These are phyloP conservation scores for Rubia yunnanensis DNA, from an alignment of 257 asterid species.

Conservation along the genomic window DNA sequence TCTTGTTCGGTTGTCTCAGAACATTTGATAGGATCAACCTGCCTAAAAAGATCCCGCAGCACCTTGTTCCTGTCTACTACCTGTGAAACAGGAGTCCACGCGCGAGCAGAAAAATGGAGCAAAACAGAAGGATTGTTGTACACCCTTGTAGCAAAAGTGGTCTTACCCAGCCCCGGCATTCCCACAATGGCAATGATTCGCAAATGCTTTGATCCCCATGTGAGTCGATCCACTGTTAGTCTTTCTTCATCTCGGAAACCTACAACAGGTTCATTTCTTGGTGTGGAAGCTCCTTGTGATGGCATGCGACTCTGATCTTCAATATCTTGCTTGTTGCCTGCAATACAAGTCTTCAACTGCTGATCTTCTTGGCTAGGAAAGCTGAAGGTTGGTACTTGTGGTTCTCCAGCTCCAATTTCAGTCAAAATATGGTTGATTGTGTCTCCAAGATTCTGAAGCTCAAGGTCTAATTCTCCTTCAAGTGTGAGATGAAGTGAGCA, in stretches of 20 bases:
- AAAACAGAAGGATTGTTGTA: not conserved
- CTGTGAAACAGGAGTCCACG: not conserved
- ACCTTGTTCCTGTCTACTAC: not conserved
- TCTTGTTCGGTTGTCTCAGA: not conserved
- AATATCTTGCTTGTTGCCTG: too few species aligned
- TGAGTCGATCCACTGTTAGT: not conserved
- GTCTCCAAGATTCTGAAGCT: not conserved
- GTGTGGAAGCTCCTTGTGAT: not conserved
- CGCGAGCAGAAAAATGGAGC: not conserved
- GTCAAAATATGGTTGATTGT: not conserved
- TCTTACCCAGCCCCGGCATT: conserved; percentile 10
- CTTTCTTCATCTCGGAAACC: not conserved
- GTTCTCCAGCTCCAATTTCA: not conserved
- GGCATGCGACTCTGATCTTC: too few species aligned
- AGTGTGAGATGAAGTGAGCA: not conserved
- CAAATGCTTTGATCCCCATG: not conserved
- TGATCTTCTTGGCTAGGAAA: too few species aligned
- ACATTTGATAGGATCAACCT: not conserved
- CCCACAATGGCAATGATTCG: not conserved
- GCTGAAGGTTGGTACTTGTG: too few species aligned
- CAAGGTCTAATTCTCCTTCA: not conserved
- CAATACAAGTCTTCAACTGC: too few species aligned
- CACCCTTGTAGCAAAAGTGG: conserved; percentile 2
- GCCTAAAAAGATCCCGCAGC: not conserved
- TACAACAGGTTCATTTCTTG: not conserved